Evolutionary conservation across 768 basidiomycete genomes (phyloP), one percentile per base, ranked within the genome.

Genomic region (Royoungia palumana): DNA sequence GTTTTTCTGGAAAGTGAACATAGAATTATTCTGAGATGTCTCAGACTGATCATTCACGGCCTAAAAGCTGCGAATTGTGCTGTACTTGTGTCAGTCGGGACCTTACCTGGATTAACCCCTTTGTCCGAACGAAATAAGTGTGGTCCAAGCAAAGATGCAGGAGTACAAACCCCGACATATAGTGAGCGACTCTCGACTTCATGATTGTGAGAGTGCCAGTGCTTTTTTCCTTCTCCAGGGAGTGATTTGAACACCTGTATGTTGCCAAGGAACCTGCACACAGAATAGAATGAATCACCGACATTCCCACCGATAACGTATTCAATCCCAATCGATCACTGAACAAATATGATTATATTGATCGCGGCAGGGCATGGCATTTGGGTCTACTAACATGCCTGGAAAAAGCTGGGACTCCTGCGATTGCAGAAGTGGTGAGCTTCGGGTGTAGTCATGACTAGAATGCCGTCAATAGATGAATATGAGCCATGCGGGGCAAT

Each of bases 121-220:
- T 69, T 0, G 56, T 57, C 63, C 63, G 25, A 16, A 30, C 16
- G 22, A 12, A 4, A 14, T 50, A 38, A 44, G 38, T 22, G 5
- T 9, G 45, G 44, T 43, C n/a, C 32, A 30, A 10, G 4, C 11
- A 44, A 5, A 34, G 14, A 32, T 32, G 1, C 20, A 38, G 27
- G 7, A 11, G 19, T 20, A 49, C 59, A 7, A 22, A 67, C 63
- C 32, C 65, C 57, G 4, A 73, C 50, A 46, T 68, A 66, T 25
- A 72, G 55, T 5, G 65, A 34, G 10, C 70, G 66, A 45, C 64
- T 70, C 50, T 69, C 70, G 22, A 70, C 73, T 57, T 76, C 75
- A 46, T 72, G 75, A 52, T 77, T 73, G 54, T 80, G 79, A 13
- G 73, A 76, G 56, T 80, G 79, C 79, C 78, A 79, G 47, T 72